These are phyloP conservation scores for Ceratobasidium sp. DNA, from an alignment of 1,284 basidiomycete species.

Conservation along the genomic window DNA sequence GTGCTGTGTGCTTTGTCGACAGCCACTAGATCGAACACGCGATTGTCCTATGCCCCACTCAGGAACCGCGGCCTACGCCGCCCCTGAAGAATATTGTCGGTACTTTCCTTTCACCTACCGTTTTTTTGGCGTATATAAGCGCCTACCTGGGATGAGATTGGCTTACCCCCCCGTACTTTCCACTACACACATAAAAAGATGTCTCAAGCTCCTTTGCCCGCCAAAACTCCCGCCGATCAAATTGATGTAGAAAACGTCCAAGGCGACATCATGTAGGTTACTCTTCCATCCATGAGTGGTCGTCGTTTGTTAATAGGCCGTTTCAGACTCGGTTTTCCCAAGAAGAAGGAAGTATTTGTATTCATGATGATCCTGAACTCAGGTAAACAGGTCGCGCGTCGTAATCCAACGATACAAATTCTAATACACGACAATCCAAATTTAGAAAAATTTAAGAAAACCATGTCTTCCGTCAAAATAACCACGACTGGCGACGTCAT, in stretches of 20 bases:
- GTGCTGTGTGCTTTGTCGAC: background rate
- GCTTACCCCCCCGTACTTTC: background rate
- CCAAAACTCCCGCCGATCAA: slow-evolving; percentile 46
- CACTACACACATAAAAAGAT: background rate
- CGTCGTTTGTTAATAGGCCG: background rate
- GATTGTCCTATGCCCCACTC: background rate
- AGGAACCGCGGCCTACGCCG: background rate
- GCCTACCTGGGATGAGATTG: too few relatives aligned
- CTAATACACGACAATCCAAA: background rate
- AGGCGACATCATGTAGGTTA: slow-evolving; percentile 50
- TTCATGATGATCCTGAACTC: slow-evolving; percentile 22
- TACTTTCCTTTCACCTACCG: too few relatives aligned
- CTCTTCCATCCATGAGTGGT: background rate
- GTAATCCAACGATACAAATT: background rate
- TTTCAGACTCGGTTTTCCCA: slow-evolving; percentile 28
- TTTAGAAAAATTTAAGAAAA: slow-evolving; percentile 15
- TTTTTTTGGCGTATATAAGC: too few relatives aligned
- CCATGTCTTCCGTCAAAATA: slow-evolving; percentile 2
- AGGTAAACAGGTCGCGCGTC: background rate
- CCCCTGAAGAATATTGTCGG: too few relatives aligned
- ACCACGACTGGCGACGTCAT: slow-evolving; percentile 17
- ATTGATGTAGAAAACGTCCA: slow-evolving; percentile 53
- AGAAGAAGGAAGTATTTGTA: slow-evolving; percentile 38
- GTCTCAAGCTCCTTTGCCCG: slow-evolving; percentile 51
- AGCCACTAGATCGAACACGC: background rate